phyloP scores from a whole-genome alignment of 192 early-diverging fungal genomes.

The Podochytrium sp. region DNA sequence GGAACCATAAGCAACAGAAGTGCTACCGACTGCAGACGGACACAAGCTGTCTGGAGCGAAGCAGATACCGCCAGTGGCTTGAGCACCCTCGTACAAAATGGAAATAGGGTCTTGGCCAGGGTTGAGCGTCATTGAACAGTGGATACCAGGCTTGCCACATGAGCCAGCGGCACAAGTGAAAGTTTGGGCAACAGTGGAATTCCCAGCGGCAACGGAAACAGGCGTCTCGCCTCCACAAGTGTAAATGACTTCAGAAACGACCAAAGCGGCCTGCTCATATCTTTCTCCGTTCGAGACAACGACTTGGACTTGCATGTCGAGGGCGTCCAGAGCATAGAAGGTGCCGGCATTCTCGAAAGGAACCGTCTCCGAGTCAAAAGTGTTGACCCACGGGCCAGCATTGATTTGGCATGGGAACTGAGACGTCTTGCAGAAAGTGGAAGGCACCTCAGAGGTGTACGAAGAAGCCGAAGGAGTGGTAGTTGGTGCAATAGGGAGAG shows the following conservation, averaged over 20 bases:
- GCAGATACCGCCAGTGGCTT: too few relatives aligned
- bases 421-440: background rate
- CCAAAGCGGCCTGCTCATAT: background rate
- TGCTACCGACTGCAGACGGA: too few relatives aligned
- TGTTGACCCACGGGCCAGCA: background rate
- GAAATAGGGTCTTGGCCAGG: too few relatives aligned
- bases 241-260: background rate
- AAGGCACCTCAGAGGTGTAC: background rate
- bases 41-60: too few relatives aligned
- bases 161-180: too few relatives aligned
- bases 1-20: too few relatives aligned
- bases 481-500: too few relatives aligned
- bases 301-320: conserved; percentile 9
- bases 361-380: background rate
- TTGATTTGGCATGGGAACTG: conserved; percentile 8
- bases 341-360: background rate
- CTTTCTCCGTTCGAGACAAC: background rate
- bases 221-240: background rate
- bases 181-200: too few relatives aligned
- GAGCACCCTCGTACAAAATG: too few relatives aligned
- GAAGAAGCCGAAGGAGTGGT: background rate
- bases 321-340: background rate
- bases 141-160: too few relatives aligned
- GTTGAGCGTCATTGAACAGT: too few relatives aligned
- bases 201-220: background rate